phyloP scores from a whole-genome alignment of 345 rosid species.

The Brassica carinata region DNA sequence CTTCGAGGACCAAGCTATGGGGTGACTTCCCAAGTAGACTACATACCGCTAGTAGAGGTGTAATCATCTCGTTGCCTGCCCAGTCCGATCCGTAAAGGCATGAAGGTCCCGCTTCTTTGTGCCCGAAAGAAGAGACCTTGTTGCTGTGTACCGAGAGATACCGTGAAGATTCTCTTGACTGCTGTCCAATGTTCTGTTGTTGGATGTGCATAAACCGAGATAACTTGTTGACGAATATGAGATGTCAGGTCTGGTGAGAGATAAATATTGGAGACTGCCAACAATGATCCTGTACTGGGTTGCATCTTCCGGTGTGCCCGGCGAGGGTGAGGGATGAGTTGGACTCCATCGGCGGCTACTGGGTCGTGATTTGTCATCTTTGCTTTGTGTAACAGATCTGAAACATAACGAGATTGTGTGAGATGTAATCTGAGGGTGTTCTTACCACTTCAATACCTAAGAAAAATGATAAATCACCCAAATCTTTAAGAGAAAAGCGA shows the following conservation, averaged over 20 bases:
- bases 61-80: too few relatives aligned
- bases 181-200: neutral
- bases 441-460: neutral
- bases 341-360: neutral
- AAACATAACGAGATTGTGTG: neutral
- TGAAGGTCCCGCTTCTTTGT: too few relatives aligned
- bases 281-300: neutral
- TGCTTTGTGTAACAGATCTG: neutral
- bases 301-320: neutral
- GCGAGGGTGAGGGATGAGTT: neutral
- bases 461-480: neutral
- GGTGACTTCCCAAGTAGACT: too few relatives aligned
- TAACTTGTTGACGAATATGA: neutral
- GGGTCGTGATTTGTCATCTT: neutral
- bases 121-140: too few relatives aligned
- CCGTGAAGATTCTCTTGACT: neutral
- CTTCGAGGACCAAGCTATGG: too few relatives aligned
- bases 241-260: neutral
- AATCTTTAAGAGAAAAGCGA: neutral
- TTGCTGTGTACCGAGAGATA: neutral
- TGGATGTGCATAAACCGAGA: neutral
- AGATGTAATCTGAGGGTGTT: neutral
- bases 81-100: too few relatives aligned
- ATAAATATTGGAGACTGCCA: neutral
- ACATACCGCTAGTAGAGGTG: too few relatives aligned